Percentiles rank a stretch among this genome's conserved stretches.
Evolutionary conservation across 2,329 filamentous ascomycete species (phyloP).

Genomic region (Arthrobotrys entomopaga): DNA sequence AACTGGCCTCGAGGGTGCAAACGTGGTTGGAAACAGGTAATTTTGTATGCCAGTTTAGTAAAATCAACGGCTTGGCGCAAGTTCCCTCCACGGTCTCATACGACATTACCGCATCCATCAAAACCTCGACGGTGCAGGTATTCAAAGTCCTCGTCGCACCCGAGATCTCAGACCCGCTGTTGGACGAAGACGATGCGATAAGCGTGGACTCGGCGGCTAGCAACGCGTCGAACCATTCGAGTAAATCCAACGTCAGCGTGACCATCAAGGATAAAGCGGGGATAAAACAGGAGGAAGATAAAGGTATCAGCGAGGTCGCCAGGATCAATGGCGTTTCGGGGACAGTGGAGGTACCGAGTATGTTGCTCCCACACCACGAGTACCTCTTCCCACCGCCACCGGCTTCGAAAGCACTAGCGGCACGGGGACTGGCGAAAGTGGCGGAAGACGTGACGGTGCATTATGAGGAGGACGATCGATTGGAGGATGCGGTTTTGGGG

Average conservation of each 20-base stretch:
- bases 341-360: conserved; percentile 65
- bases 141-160: conserved; percentile 48
- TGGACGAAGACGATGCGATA: conserved; percentile 45
- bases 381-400: conserved; percentile 65
- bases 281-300: conserved; percentile 59
- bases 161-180: conserved; percentile 37
- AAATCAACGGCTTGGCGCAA: conserved; percentile 64
- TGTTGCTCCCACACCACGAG: conserved; percentile 68
- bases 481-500: conserved; percentile 32
- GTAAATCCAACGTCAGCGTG: conserved; percentile 33
- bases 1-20: conserved; percentile 65
- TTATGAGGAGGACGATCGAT: conserved; percentile 60
- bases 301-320: conserved; percentile 65
- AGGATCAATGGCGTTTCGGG: conserved; percentile 67
- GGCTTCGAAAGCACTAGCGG: conserved; percentile 60
- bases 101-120: conserved; percentile 64
- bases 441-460: conserved; percentile 41
- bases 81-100: conserved; percentile 66
- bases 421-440: conserved; percentile 19
- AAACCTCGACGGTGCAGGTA: conserved; percentile 47
- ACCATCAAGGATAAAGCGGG: conserved; percentile 53
- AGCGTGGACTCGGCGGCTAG: conserved; percentile 48
- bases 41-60: conserved; percentile 66
- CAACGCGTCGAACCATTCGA: conserved; percentile 28
- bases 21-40: conserved; percentile 67